Conservation (phyloP, 208 protist genomes). For the Acanthamoeba triangularis region DNA sequence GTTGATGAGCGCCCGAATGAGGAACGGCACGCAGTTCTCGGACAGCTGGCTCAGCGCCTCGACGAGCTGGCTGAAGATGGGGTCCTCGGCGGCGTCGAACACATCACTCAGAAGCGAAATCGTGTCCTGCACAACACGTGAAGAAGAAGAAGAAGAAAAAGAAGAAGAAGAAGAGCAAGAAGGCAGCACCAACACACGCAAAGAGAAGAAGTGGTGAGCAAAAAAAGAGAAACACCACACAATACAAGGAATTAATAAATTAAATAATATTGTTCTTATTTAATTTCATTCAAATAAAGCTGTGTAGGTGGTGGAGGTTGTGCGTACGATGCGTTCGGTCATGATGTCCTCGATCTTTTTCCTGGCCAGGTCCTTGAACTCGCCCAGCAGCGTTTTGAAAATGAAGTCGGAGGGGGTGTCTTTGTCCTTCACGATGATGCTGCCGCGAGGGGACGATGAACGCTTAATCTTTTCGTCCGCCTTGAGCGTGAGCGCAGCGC, state of each 20-base stretch:
- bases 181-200: background rate
- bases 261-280: background rate
- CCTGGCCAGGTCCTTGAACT: constrained; percentile 57
- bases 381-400: constrained; percentile 58
- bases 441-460: constrained; percentile 25
- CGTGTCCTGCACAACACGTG: constrained; percentile 4
- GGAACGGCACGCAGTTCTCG: constrained; percentile 36
- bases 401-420: constrained; percentile 48
- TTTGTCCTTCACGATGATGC: constrained; percentile 59
- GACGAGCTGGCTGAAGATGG: constrained; percentile 65
- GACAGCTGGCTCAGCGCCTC: constrained; percentile 53
- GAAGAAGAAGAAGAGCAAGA: background rate
- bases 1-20: constrained; percentile 64
- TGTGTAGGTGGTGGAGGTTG: no score
- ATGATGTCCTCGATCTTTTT: constrained; percentile 71
- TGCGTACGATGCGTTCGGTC: constrained; percentile 47
- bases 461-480: constrained; percentile 39
- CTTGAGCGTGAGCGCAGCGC: background rate
- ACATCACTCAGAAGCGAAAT: constrained; percentile 40
- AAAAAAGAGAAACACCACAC: background rate
- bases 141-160: background rate
- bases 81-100: constrained; percentile 51
- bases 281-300: background rate
- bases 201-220: background rate
- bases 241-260: background rate